These are phyloP conservation scores for Linnemannia schmuckeri DNA, from an alignment of 192 early-diverging fungal species.

Conservation along the genomic window DNA sequence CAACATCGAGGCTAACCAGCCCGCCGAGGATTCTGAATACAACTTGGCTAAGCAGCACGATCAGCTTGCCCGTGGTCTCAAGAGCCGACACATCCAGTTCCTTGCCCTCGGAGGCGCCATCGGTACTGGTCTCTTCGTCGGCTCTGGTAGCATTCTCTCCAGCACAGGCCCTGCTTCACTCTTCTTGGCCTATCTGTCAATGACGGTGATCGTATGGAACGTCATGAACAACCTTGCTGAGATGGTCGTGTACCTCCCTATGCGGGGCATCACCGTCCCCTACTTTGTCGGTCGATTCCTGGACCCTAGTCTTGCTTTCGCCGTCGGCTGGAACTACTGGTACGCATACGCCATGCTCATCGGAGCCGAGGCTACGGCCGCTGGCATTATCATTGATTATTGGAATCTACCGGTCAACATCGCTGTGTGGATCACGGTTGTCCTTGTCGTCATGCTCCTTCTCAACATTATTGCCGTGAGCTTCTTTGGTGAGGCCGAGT, in stretches of 20 bases:
- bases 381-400: slow-evolving; percentile 35
- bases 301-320: slow-evolving; percentile 68
- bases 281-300: slow-evolving; percentile 65
- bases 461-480: slow-evolving; percentile 64
- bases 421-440: slow-evolving; percentile 61
- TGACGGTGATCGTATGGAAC: slow-evolving; percentile 67
- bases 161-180: slow-evolving; percentile 66
- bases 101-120: slow-evolving; percentile 71
- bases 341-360: slow-evolving; percentile 71
- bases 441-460: slow-evolving; percentile 61
- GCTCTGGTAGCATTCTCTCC: slow-evolving; percentile 61
- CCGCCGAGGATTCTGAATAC: slow-evolving; percentile 9
- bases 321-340: slow-evolving; percentile 79
- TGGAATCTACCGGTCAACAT: slow-evolving; percentile 37
- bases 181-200: slow-evolving; percentile 62
- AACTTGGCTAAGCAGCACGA: slow-evolving; percentile 28
- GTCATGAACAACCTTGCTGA: slow-evolving; percentile 71
- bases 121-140: slow-evolving; percentile 71
- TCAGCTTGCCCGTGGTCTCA: slow-evolving; percentile 61
- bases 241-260: slow-evolving; percentile 70
- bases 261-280: slow-evolving; percentile 64
- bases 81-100: slow-evolving; percentile 70
- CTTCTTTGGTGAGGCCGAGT: slow-evolving; percentile 69
- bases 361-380: slow-evolving; percentile 41
- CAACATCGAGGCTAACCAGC: slow-evolving; percentile 19